Conservation (phyloP, 441 rosid genomes). For the Adansonia grandidieri region DNA sequence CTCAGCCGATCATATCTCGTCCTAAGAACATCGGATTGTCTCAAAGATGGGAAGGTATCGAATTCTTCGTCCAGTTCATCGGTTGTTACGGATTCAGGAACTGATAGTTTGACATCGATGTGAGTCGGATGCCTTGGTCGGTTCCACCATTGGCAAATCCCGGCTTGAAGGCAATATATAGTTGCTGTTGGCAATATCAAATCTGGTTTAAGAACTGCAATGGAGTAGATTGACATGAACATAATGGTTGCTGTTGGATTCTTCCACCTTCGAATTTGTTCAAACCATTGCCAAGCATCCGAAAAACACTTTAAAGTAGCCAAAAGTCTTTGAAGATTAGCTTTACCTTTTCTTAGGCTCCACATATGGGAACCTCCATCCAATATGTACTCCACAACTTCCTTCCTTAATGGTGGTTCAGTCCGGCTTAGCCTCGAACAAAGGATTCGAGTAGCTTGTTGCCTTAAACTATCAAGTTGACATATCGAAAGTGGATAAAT, state of each 20-base stretch:
- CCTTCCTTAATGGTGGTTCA: slow-evolving; percentile 44
- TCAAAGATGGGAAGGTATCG: slow-evolving; percentile 79
- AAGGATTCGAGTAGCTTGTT: slow-evolving; percentile 19
- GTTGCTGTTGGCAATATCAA: background rate
- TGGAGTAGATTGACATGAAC: background rate
- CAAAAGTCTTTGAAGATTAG: slow-evolving; percentile 6
- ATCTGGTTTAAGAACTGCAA: background rate
- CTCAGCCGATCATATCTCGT: slow-evolving; percentile 89
- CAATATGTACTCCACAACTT: slow-evolving; percentile 45
- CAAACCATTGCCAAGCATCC: background rate
- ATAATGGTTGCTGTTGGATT: background rate
- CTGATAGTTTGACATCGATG: slow-evolving; percentile 87
- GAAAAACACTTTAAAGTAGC: background rate
- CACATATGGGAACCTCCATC: slow-evolving; percentile 38
- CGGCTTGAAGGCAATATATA: slow-evolving; percentile 46
- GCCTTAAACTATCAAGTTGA: slow-evolving; percentile 36
- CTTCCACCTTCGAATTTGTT: background rate
- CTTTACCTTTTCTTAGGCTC: slow-evolving; percentile 44
- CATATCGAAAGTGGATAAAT: slow-evolving; percentile 34
- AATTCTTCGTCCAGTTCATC: slow-evolving; percentile 93
- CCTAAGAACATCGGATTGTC: slow-evolving; percentile 67
- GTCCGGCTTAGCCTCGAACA: slow-evolving; percentile 30
- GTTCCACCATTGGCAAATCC: slow-evolving; percentile 75
- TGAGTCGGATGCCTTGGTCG: slow-evolving; percentile 78
- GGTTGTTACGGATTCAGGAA: slow-evolving; percentile 70